Evolutionary conservation across 176 grass and related monocot species (phyloP).

Genomic region (Leersia perrieri): DNA sequence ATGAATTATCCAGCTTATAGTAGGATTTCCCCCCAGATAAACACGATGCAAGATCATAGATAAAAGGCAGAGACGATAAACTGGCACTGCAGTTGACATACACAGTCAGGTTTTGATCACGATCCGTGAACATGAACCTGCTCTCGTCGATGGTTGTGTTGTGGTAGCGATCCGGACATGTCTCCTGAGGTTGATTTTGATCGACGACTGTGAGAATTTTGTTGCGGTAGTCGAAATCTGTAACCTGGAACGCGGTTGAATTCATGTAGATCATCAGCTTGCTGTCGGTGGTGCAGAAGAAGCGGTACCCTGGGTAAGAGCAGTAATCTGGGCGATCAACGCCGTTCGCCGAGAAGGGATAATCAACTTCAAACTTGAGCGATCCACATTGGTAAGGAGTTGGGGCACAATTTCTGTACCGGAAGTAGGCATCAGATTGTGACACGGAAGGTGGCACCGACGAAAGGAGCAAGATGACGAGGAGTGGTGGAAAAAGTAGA

Average conservation of each 20-base stretch:
- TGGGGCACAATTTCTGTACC: slow-evolving; percentile 26
- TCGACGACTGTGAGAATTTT: slow-evolving; percentile 24
- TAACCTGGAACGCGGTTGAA: slow-evolving; percentile 1
- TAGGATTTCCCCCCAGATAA: slow-evolving; percentile 3
- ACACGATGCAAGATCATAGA: slow-evolving; percentile 7
- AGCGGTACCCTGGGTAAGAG: slow-evolving; percentile 16
- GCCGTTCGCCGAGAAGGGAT: slow-evolving; percentile 20
- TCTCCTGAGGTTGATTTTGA: neutral
- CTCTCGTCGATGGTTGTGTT: slow-evolving; percentile 32
- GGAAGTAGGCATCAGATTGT: neutral
- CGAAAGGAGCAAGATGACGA: neutral
- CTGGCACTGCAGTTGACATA: slow-evolving; percentile 20
- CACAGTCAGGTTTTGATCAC: slow-evolving; percentile 15
- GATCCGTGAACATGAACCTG: slow-evolving; percentile 25
- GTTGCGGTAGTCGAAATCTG: neutral
- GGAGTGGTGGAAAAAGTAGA: neutral
- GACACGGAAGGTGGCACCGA: neutral
- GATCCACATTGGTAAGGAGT: neutral
- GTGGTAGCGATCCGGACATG: neutral
- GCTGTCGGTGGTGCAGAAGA: neutral
- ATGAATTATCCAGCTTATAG: slow-evolving; percentile 2
- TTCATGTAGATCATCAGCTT: neutral
- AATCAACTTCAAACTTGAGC: neutral
- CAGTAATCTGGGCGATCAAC: slow-evolving; percentile 34
- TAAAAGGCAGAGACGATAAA: neutral